Conservation (phyloP, 495 filamentous ascomycete species). For the Penicillium coffeae region DNA sequence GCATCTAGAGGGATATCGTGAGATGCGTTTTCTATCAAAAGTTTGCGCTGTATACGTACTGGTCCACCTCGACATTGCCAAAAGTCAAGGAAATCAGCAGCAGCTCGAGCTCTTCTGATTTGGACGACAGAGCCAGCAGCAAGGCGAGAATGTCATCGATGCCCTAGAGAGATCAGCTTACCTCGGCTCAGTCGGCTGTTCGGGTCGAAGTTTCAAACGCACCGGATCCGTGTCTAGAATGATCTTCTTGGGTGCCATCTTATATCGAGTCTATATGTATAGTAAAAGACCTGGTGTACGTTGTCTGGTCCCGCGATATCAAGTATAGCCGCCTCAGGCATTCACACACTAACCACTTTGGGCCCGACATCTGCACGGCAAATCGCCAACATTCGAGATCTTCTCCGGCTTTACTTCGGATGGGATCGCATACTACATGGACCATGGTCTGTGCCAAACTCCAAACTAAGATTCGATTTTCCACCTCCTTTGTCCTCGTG, state of each 20-base stretch:
- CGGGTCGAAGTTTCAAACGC: constrained; percentile 5
- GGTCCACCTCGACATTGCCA: constrained; percentile 84
- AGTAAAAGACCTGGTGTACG: no score
- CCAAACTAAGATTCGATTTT: neutral
- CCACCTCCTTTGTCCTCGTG: constrained; percentile 20
- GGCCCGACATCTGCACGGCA: neutral
- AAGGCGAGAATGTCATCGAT: constrained; percentile 89
- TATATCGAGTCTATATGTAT: neutral
- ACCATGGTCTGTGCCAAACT: neutral
- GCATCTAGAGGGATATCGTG: constrained; percentile 50
- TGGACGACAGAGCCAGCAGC: constrained; percentile 77
- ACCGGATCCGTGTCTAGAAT: constrained; percentile 95
- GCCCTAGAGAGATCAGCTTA: constrained; percentile 48
- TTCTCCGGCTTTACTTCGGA: neutral
- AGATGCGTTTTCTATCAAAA: neutral
- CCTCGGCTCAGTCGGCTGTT: no score
- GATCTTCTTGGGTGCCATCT: constrained; percentile 56
- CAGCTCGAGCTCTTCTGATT: constrained; percentile 81
- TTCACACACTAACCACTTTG: neutral
- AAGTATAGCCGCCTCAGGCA: constrained; percentile 2
- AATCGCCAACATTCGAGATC: neutral
- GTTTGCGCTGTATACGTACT: constrained; percentile 37
- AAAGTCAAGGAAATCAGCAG: constrained; percentile 87
- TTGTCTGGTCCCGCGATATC: no score
- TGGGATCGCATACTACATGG: no score